phyloP scores from a whole-genome alignment of 441 rosid genomes.

The Brassica hybrid region DNA sequence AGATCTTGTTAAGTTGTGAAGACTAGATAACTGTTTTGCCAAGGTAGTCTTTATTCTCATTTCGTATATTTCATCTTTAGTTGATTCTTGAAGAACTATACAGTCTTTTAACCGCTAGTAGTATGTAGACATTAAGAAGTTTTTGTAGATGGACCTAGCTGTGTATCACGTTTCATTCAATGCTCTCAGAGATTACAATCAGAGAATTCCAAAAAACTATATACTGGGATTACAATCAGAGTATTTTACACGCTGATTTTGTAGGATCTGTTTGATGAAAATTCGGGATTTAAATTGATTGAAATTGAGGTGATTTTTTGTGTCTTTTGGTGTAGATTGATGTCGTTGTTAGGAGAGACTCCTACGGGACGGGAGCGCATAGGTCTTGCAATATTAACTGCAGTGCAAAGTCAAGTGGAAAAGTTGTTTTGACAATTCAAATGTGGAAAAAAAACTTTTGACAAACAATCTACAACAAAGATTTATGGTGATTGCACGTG shows the following conservation, averaged over 20 bases:
- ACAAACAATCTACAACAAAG: too few relatives aligned
- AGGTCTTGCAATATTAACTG: too few relatives aligned
- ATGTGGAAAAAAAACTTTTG: too few relatives aligned
- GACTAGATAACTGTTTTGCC: not conserved
- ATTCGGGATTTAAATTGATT: too few relatives aligned
- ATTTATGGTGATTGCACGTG: too few relatives aligned
- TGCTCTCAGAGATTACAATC: not conserved
- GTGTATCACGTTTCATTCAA: conserved; percentile 2
- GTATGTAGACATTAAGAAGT: not conserved
- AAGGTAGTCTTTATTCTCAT: not conserved
- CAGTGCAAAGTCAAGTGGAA: too few relatives aligned
- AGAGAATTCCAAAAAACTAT: not conserved
- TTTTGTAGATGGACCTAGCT: not conserved
- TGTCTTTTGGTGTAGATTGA: not conserved
- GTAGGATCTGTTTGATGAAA: not conserved
- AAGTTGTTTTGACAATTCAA: too few relatives aligned
- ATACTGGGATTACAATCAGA: not conserved
- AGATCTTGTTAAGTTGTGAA: not conserved
- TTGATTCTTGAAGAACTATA: not conserved
- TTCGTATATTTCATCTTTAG: not conserved
- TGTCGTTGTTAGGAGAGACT: too few relatives aligned
- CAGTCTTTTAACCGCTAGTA: not conserved
- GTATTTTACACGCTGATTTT: not conserved
- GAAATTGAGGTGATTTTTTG: too few relatives aligned
- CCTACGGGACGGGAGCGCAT: too few relatives aligned